Conservation (phyloP, 257 asterid species). For the Mentha longifolia region DNA sequence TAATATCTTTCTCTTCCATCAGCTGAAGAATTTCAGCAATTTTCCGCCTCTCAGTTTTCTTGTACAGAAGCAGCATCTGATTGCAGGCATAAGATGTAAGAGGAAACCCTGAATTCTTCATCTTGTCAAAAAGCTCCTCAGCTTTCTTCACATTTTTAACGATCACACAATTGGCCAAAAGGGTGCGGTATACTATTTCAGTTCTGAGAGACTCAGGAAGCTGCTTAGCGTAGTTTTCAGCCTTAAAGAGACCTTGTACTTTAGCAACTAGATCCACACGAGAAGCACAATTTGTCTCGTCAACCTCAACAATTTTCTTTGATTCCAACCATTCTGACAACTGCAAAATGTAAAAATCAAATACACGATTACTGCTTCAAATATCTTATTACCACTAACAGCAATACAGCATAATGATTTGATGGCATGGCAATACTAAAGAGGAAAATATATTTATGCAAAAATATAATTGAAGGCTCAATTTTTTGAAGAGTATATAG, state of each 20-base stretch:
- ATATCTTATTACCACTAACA: background rate
- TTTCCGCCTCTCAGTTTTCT: constrained; percentile 59
- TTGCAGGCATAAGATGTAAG: constrained; percentile 55
- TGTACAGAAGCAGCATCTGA: constrained; percentile 73
- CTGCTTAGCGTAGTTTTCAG: constrained; percentile 54
- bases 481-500: background rate
- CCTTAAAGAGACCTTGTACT: constrained; percentile 58
- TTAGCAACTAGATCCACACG: constrained; percentile 74
- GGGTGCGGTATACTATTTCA: constrained; percentile 63
- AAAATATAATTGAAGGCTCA: background rate
- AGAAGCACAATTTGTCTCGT: constrained; percentile 54
- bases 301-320: constrained; percentile 45
- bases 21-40: constrained; percentile 63
- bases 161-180: constrained; percentile 63
- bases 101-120: constrained; percentile 60
- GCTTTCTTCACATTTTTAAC: constrained; percentile 47
- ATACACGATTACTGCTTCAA: constrained; percentile 16
- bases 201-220: constrained; percentile 66
- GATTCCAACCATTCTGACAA: constrained; percentile 75
- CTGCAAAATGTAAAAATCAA: constrained; percentile 48
- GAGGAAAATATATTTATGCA: background rate
- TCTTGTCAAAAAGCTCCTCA: constrained; percentile 67
- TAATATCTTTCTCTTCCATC: constrained; percentile 68
- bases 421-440: background rate
- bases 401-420: background rate